These are phyloP conservation scores for Martensiomyces pterosporus DNA, from an alignment of 192 early-diverging fungal genomes.

Conservation along the genomic window DNA sequence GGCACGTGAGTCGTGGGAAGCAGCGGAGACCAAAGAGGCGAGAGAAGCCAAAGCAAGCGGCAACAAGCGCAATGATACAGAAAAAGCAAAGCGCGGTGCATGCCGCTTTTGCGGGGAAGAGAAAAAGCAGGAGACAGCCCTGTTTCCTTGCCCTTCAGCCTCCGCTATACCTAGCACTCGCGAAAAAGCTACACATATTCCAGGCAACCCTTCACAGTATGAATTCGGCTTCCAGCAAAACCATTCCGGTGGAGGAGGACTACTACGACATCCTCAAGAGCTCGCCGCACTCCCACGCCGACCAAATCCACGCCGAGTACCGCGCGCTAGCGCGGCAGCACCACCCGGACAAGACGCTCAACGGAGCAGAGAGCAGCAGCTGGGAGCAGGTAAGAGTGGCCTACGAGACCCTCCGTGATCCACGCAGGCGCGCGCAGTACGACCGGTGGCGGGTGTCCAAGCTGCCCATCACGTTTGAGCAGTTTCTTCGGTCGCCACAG, in stretches of 20 bases:
- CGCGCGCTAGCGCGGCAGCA: constrained; percentile 7
- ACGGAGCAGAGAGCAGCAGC: background rate
- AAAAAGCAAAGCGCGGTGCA: too few species aligned
- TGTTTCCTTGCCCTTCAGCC: too few species aligned
- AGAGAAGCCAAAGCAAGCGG: too few species aligned
- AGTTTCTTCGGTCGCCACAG: constrained; percentile 15
- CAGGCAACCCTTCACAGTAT: too few species aligned
- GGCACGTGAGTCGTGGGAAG: too few species aligned
- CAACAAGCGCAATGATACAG: too few species aligned
- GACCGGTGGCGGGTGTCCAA: constrained; percentile 27
- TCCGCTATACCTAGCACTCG: too few species aligned
- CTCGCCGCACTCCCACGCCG: constrained; percentile 10
- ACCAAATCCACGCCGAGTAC: constrained; percentile 30
- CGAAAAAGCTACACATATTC: too few species aligned
- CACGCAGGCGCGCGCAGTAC: constrained; percentile 24
- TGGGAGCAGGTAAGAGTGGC: constrained; percentile 29
- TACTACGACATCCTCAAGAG: constrained; percentile 37
- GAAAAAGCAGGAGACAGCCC: too few species aligned
- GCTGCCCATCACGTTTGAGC: constrained; percentile 20
- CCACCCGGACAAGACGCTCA: constrained; percentile 24
- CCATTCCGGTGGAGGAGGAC: background rate
- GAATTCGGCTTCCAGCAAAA: background rate
- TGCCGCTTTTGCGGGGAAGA: too few species aligned
- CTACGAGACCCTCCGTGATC: constrained; percentile 23
- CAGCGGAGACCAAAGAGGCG: too few species aligned